phyloP scores from a whole-genome alignment of 805 yeast genomes.

The Wickerhamia fluorescens region DNA sequence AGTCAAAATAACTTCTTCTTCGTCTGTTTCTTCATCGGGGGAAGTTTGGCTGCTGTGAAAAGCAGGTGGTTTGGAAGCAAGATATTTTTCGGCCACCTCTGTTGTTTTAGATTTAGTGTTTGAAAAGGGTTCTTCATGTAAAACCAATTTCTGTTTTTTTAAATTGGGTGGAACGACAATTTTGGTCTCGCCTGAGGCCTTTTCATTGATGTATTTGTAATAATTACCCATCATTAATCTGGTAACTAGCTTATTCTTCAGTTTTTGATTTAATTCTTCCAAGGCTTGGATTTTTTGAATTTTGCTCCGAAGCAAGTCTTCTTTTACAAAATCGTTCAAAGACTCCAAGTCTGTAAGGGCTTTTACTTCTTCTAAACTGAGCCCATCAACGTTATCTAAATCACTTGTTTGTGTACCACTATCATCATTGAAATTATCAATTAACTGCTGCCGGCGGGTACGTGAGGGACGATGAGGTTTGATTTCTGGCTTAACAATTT shows the following conservation, averaged over 20 bases:
- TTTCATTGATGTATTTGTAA: constrained; percentile 39
- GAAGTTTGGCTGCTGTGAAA: too few relatives aligned
- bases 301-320: constrained; percentile 37
- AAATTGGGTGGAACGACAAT: constrained; percentile 5
- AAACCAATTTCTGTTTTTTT: constrained; percentile 12
- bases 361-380: constrained; percentile 26
- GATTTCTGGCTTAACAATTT: constrained; percentile 42
- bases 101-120: constrained; percentile 2
- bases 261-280: constrained; percentile 28
- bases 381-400: constrained; percentile 28
- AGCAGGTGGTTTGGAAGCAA: too few relatives aligned
- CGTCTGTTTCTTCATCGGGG: constrained; percentile 8
- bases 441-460: constrained; percentile 1
- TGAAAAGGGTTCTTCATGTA: constrained; percentile 5
- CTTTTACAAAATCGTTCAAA: constrained; percentile 30
- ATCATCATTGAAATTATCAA: constrained; percentile 4
- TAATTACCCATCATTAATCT: constrained; percentile 65
- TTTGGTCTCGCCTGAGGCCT: constrained; percentile 7
- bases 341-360: constrained; percentile 31
- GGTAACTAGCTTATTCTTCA: constrained; percentile 49
- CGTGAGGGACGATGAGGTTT: not conserved
- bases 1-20: constrained; percentile 40
- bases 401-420: constrained; percentile 17
- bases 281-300: constrained; percentile 42
- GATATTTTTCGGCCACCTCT: constrained; percentile 4